Evolutionary conservation across 371 early-diverging fungal species (phyloP), one percentile per base, ranked within the genome.

Genomic region (Zopfochytrium polystomum): DNA sequence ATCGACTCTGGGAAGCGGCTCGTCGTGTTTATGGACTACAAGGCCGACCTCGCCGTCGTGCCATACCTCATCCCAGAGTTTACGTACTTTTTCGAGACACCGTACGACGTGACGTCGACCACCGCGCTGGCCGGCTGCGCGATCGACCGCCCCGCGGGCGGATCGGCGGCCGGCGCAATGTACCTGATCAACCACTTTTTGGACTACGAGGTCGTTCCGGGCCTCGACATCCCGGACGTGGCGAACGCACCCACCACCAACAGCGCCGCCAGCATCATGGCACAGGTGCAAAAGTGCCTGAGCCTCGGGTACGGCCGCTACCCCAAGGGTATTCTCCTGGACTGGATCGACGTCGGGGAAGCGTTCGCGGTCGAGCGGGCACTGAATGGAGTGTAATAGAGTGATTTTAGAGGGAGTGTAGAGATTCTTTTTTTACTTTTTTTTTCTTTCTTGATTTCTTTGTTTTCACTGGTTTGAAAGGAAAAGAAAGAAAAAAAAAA

Each of bases 361-460:
- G 9, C 26, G 7, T 26, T 22, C 20, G 48, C 11, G 9, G 22
- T 13, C 20, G 26, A 48, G 20, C 20, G 7, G 11, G 20, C 11
- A 7, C 7, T 22, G 48, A 48, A 48, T 18, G 38, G 38, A 18
- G 11, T 38, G 18, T 38, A n/a, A n/a, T n/a, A n/a, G n/a, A n/a
- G n/a, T n/a, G n/a, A n/a, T n/a, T n/a, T 42, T 42, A 11, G n/a
- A 42, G 80, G 23, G 23, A 38, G 55, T 54, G 43, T 27, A 4
- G 5, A 34, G 43, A 23, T 11, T 34, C 26, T 54, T 15, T 38
- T 54, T 38, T 38, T 43, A 20, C 26, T 54, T 54, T 43, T 11
- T 11, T n/a, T 42, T 42, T 7, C 52, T 52, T 32, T 13, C 48
- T 11, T n/a, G n/a, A 38, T 11, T 38, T 9, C n/a, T 38, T 38